Conservation (phyloP, 768 basidiomycete genomes). For the Fomitopsis serialis region DNA sequence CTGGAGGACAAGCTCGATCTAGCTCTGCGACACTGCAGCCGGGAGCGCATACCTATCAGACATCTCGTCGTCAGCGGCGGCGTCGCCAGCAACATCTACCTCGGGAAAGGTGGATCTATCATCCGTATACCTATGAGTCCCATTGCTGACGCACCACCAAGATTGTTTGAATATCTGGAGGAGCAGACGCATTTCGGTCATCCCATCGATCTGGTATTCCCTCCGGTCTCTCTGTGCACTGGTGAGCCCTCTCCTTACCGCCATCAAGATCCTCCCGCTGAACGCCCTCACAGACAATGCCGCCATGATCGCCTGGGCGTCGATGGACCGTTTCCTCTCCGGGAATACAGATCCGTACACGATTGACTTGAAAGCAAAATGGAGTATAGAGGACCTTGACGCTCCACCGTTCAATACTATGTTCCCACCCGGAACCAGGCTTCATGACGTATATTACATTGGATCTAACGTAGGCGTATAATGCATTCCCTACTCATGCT, state of each 20-base stretch:
- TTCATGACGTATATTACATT: too few relatives aligned
- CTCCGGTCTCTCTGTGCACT: constrained; percentile 78
- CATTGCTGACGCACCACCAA: constrained; percentile 3
- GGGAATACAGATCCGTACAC: constrained; percentile 57
- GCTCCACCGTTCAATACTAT: too few relatives aligned
- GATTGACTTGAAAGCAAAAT: constrained; percentile 60
- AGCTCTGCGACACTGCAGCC: constrained; percentile 40
- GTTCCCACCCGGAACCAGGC: too few relatives aligned
- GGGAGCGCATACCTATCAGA: constrained; percentile 37
- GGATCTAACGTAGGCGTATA: too few relatives aligned
- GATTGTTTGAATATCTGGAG: neutral
- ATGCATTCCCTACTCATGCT: too few relatives aligned
- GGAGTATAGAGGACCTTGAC: constrained; percentile 64
- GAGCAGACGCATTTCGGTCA: neutral
- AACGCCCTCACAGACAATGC: constrained; percentile 68
- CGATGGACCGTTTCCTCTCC: constrained; percentile 71
- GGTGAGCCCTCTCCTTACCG: constrained; percentile 38
- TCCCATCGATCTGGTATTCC: constrained; percentile 50
- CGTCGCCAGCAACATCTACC: constrained; percentile 79
- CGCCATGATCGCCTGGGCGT: constrained; percentile 94
- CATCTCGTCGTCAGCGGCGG: constrained; percentile 86
- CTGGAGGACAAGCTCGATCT: constrained; percentile 69
- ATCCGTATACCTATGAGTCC: constrained; percentile 10
- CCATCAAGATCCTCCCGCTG: neutral
- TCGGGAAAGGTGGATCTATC: constrained; percentile 56